Percentiles rank a stretch among this genome's conserved stretches.
phyloP scores from a whole-genome alignment of 257 asterid genomes.

The Nemophila menziesii region DNA sequence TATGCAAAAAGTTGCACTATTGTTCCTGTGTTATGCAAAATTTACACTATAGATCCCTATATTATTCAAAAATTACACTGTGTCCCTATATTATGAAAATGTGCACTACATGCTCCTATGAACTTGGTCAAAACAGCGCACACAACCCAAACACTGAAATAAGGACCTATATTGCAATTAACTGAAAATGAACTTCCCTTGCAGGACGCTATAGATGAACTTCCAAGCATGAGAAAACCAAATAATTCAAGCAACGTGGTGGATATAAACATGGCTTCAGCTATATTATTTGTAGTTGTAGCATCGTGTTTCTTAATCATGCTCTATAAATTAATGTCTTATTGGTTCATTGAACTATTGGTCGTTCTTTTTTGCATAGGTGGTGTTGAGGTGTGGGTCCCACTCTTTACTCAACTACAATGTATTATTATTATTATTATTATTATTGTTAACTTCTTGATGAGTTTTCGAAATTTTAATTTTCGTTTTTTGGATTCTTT shows the following conservation, averaged over 20 bases:
- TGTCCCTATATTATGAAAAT: too few species aligned
- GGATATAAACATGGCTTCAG: conserved; percentile 68
- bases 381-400: conserved; percentile 62
- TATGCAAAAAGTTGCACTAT: too few species aligned
- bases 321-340: conserved; percentile 68
- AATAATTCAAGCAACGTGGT: conserved; percentile 46
- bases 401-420: conserved; percentile 5
- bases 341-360: conserved; percentile 74
- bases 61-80: too few species aligned
- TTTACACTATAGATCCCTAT: too few species aligned
- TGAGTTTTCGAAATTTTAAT: conserved; percentile 1
- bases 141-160: too few species aligned
- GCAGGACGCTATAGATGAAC: conserved; percentile 64
- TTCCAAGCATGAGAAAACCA: conserved; percentile 31
- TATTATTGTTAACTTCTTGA: conserved; percentile 1
- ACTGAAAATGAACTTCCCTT: too few species aligned
- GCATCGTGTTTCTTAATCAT: conserved; percentile 82
- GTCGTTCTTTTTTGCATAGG: conserved; percentile 83
- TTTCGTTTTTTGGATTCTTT: not conserved
- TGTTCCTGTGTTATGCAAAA: too few species aligned
- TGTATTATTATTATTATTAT: not conserved
- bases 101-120: not conserved
- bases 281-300: conserved; percentile 55
- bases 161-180: too few species aligned
- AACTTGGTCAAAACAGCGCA: too few species aligned